phyloP scores from a whole-genome alignment of 164 flowering plant genomes.

The Vitis vinifera region DNA sequence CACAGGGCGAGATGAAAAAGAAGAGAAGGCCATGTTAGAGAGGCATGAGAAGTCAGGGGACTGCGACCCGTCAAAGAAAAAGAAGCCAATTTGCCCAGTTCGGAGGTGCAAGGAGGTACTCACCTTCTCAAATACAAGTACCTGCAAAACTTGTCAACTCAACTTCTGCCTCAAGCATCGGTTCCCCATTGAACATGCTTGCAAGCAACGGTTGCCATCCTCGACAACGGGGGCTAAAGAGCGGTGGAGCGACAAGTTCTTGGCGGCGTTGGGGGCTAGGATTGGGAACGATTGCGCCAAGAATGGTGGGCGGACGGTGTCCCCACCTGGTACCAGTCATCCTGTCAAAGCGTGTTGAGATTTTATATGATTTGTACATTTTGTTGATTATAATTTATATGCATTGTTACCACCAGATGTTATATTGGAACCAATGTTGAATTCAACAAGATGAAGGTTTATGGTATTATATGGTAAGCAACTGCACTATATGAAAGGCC shows the following conservation, averaged over 20 bases:
- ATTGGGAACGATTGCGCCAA: slow-evolving; percentile 47
- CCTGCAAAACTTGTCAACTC: slow-evolving; percentile 61
- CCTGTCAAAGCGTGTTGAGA: slow-evolving; percentile 52
- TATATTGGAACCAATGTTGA: too few species aligned
- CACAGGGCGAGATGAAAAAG: slow-evolving; percentile 40
- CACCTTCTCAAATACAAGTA: slow-evolving; percentile 66
- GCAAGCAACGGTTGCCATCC: slow-evolving; percentile 20
- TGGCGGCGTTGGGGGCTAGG: slow-evolving; percentile 64
- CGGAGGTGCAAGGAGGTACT: slow-evolving; percentile 63
- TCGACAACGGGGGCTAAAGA: slow-evolving; percentile 4
- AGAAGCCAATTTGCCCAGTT: slow-evolving; percentile 72
- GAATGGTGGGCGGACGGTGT: slow-evolving; percentile 7
- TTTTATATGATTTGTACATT: neutral
- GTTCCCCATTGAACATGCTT: slow-evolving; percentile 77
- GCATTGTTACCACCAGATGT: too few species aligned
- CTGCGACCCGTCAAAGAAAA: slow-evolving; percentile 81
- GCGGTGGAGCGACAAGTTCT: slow-evolving; percentile 35
- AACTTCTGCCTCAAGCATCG: slow-evolving; percentile 82
- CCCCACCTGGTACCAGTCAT: slow-evolving; percentile 26
- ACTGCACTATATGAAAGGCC: too few species aligned
- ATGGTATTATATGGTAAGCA: too few species aligned
- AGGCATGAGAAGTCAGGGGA: slow-evolving; percentile 61
- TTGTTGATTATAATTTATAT: too few species aligned
- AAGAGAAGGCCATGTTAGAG: slow-evolving; percentile 39
- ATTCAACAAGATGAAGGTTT: too few species aligned